phyloP scores from a whole-genome alignment of 345 rosid genomes.

The Eucalyptus melliodora region DNA sequence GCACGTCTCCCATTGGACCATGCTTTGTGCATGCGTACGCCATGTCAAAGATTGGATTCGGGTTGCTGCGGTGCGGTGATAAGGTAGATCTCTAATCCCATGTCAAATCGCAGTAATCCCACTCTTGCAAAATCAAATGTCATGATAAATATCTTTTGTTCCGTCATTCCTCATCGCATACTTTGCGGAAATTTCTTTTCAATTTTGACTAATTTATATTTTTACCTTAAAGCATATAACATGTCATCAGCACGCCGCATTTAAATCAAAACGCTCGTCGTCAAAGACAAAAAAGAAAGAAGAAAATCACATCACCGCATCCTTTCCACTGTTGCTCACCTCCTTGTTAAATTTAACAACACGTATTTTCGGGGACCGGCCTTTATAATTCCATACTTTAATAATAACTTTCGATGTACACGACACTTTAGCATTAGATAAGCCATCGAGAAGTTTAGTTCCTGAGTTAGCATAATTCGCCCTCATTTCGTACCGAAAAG shows the following conservation, averaged over 20 bases:
- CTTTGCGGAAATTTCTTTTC: neutral
- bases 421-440: too few relatives aligned
- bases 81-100: neutral
- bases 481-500: too few relatives aligned
- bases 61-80: neutral
- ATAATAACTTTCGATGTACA: too few relatives aligned
- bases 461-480: too few relatives aligned
- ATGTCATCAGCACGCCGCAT: neutral
- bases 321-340: neutral
- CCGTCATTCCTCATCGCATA: accelerated
- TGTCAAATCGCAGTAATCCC: neutral
- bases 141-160: neutral
- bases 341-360: neutral
- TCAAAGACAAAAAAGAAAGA: neutral
- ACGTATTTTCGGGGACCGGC: neutral
- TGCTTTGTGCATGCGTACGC: too few relatives aligned
- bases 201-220: neutral
- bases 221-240: neutral
- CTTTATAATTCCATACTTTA: neutral
- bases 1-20: neutral
- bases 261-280: neutral
- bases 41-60: neutral
- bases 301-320: neutral
- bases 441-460: too few relatives aligned
- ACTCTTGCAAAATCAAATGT: neutral